Evolutionary conservation across 495 filamentous ascomycete genomes (phyloP).

Genomic region (Ramalina peruviana): DNA sequence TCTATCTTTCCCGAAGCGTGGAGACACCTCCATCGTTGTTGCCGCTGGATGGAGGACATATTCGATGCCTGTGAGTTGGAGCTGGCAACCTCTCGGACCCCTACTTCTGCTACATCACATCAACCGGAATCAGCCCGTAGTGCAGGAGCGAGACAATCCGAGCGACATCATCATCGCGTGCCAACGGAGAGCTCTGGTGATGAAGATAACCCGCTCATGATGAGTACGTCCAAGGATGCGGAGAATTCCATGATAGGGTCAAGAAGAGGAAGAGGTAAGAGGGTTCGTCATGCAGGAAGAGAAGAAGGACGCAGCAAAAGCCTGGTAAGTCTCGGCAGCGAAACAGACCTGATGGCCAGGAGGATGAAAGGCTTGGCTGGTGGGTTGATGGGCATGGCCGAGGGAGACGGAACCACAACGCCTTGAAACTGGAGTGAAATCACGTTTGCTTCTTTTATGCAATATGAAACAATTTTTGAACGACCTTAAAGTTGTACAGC

Average conservation of each 20-base stretch:
- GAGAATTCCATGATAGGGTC: not conserved
- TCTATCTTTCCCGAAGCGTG: slow-evolving; percentile 73
- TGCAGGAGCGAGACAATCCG: not conserved
- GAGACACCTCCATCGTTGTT: slow-evolving; percentile 62
- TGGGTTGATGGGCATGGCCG: slow-evolving; percentile 55
- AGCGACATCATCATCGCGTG: slow-evolving; percentile 27
- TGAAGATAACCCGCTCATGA: slow-evolving; percentile 70
- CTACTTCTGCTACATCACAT: not conserved
- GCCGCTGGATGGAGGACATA: slow-evolving; percentile 60
- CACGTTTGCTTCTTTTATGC: too few relatives aligned
- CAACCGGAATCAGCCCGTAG: not conserved
- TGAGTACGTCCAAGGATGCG: slow-evolving; percentile 33
- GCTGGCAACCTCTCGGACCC: not conserved
- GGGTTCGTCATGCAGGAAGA: not conserved
- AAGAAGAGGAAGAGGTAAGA: slow-evolving; percentile 10
- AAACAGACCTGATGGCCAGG: slow-evolving; percentile 69
- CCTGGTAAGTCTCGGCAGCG: slow-evolving; percentile 61
- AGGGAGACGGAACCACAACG: slow-evolving; percentile 15
- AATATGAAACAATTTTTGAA: too few relatives aligned
- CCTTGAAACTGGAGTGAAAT: not conserved
- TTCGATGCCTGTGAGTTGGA: slow-evolving; percentile 29
- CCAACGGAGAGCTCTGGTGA: slow-evolving; percentile 58
- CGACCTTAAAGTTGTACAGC: too few relatives aligned
- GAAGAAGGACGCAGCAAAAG: slow-evolving; percentile 26
- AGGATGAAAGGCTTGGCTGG: slow-evolving; percentile 76